Base-by-base conservation (phyloP, 768 basidiomycete genomes). In the Leucogyrophana mollusca region DNA sequence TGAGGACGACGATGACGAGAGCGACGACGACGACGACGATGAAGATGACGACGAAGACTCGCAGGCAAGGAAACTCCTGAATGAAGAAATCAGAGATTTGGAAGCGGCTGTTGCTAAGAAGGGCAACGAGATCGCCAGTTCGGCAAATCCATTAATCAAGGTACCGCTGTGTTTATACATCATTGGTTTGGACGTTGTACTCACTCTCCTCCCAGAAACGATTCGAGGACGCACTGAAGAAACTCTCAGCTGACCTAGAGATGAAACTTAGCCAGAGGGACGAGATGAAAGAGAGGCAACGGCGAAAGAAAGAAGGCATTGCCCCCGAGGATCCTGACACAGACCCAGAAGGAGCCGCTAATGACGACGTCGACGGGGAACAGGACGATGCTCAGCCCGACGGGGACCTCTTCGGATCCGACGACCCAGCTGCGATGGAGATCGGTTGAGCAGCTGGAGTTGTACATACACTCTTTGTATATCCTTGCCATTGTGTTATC, bases 151-250 rank as follows among this genome's bases (percentile, higher is more conserved):
- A 30, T 78, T 95, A 46, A 92, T 96, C 61, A 84, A 82, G 74
- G 91, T 90, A 51, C 56, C 21, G 25, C 11, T 27, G 21, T 10
- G 24, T 33, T 22, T 14, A 45, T n/a, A 45, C 25, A 40, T 11
- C 6, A 9, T 30, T 23, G 25, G 44, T 10, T 21, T 49, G 16
- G 14, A 7, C 13, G n/a, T 17, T 6, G 7, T 13, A 16, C 16
- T 42, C 7, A 30, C 14, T 50, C 21, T 49, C 48, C 41, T 16
- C 5, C 56, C 22, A 94, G 87, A 87, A 87, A 79, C 93, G 93
- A 27, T 94, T 95, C 66, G 91, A 94, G 62, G 94, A 95, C 61
- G 87, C 89, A 14, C 66, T 94, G 57, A 90, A 85, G 73, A 96
- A 95, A 66, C 74, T 96, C 39, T 79, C 83, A 9, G 79, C 82